Evolutionary conservation across 2,329 filamentous ascomycete species (phyloP), one percentile per base, ranked within the genome.

Genomic region (Myriosclerotinia scirpicola): DNA sequence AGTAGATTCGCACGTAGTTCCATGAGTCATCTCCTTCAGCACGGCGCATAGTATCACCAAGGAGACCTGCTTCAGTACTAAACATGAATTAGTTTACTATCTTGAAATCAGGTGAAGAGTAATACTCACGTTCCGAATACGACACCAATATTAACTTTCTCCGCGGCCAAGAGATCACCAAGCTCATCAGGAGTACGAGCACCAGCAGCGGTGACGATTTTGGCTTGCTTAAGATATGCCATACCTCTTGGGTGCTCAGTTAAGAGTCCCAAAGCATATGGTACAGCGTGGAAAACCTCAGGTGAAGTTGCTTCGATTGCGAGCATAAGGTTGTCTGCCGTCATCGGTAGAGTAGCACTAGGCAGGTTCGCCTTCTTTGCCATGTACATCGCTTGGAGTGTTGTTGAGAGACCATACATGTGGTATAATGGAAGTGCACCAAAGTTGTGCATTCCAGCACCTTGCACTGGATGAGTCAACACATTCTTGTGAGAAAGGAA

Each of bases 261-360:
- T 1, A 90, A 78, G 0, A 90, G 76, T 71, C 89, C 89, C 17
- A 90, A 75, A 0, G 84, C 82, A 69, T 89, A 90, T 0, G 87
- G 87, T 5, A 67, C 65, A 38, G 65, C 65, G 34, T 67, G 65
- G 12, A 67, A 55, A 1, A 67, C 65, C 20, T 88, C 80, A 0
- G 84, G 79, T 26, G 79, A 68, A 67, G 80, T 74, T 4, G 73
- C 74, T 26, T 75, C 70, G 66, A 86, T 79, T 11, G 80, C 80
- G 2, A 76, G 72, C 3, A 82, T 75, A 1, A 87, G 75, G 7
- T 80, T 77, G n/a, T 79, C 77, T 4, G 77, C 78, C 0, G 86
- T 87, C 9, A 88, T 75, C 0, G 86, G 85, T 3, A 87, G 71
- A 2, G 78, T 77, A 5, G 83, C 81, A 68, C 84, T 87, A 72